Percentiles rank a stretch among this genome's conserved stretches.
phyloP scores from a whole-genome alignment of 345 rosid species.

The Arabidopsis arenosa region DNA sequence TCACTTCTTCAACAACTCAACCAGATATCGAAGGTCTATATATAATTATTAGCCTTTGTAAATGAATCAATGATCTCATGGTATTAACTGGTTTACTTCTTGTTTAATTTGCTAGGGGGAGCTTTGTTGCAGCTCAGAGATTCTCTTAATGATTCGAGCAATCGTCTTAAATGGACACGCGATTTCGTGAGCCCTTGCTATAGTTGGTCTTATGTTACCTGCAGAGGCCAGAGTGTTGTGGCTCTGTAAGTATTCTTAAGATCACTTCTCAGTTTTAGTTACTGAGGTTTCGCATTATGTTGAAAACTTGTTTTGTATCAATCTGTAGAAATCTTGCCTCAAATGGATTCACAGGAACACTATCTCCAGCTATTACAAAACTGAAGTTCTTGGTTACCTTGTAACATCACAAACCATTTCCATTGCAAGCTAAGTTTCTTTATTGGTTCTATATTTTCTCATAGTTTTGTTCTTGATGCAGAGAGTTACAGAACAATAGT shows the following conservation, averaged over 20 bases:
- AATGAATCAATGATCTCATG: neutral
- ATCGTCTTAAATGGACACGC: conserved; percentile 60
- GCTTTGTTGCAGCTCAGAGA: conserved; percentile 66
- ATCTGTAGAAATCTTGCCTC: conserved; percentile 69
- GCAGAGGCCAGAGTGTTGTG: conserved; percentile 68
- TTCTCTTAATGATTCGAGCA: conserved; percentile 62
- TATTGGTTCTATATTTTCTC: neutral
- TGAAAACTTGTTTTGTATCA: conserved; percentile 14
- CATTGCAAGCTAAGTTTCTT: neutral
- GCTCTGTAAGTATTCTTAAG: conserved; percentile 63
- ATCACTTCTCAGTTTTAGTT: neutral
- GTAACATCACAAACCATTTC: conserved; percentile 48
- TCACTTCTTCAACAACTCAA: conserved; percentile 52
- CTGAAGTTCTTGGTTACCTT: conserved; percentile 72
- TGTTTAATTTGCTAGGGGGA: conserved; percentile 54
- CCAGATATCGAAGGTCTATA: conserved; percentile 78
- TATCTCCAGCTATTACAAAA: conserved; percentile 71
- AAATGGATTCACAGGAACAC: conserved; percentile 79
- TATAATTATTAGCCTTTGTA: neutral
- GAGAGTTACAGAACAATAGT: conserved; percentile 83
- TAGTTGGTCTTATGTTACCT: conserved; percentile 85
- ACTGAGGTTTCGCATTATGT: neutral
- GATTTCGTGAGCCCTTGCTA: conserved; percentile 81
- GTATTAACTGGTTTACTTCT: conserved; percentile 10
- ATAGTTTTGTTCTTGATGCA: conserved; percentile 46